These are phyloP conservation scores for Leccinum incarnatum DNA, from an alignment of 768 basidiomycete genomes.

Conservation along the genomic window DNA sequence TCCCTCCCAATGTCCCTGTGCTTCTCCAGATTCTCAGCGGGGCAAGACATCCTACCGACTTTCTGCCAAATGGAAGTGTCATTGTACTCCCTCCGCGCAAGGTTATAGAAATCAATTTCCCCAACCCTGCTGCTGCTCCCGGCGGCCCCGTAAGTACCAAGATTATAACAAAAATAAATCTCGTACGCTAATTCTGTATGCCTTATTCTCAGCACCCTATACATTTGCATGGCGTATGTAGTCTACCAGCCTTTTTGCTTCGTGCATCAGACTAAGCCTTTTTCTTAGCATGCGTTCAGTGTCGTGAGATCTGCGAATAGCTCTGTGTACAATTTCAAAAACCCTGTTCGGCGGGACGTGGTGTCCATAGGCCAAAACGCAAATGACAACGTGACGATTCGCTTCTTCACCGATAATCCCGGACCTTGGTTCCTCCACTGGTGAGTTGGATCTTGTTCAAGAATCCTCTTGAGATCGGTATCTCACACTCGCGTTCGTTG, in stretches of 20 bases:
- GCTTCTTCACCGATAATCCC: slow-evolving; percentile 64
- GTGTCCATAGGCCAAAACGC: slow-evolving; percentile 26
- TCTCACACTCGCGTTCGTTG: not conserved
- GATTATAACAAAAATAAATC: not conserved
- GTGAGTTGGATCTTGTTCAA: slow-evolving; percentile 17
- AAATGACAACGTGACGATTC: slow-evolving; percentile 48
- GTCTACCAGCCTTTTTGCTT: not conserved
- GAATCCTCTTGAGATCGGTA: not conserved
- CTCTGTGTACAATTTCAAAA: slow-evolving; percentile 33
- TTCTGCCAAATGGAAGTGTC: slow-evolving; percentile 49
- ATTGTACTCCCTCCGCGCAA: slow-evolving; percentile 43
- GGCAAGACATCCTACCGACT: slow-evolving; percentile 39
- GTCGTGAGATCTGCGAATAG: slow-evolving; percentile 35
- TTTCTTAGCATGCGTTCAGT: slow-evolving; percentile 34
- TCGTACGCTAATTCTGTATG: slow-evolving; percentile 3
- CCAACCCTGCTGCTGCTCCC: slow-evolving; percentile 26
- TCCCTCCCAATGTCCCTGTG: slow-evolving; percentile 46
- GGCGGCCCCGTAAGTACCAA: slow-evolving; percentile 29
- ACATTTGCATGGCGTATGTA: slow-evolving; percentile 42
- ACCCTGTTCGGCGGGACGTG: slow-evolving; percentile 37
- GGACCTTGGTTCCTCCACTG: slow-evolving; percentile 59
- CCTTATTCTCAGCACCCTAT: slow-evolving; percentile 35
- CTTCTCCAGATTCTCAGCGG: slow-evolving; percentile 62
- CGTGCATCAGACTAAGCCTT: not conserved
- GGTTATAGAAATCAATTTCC: slow-evolving; percentile 46